Evolutionary conservation across 805 yeast species (phyloP), one percentile per base, ranked within the genome.

Genomic region (Wickerhamiella allomyrinae): DNA sequence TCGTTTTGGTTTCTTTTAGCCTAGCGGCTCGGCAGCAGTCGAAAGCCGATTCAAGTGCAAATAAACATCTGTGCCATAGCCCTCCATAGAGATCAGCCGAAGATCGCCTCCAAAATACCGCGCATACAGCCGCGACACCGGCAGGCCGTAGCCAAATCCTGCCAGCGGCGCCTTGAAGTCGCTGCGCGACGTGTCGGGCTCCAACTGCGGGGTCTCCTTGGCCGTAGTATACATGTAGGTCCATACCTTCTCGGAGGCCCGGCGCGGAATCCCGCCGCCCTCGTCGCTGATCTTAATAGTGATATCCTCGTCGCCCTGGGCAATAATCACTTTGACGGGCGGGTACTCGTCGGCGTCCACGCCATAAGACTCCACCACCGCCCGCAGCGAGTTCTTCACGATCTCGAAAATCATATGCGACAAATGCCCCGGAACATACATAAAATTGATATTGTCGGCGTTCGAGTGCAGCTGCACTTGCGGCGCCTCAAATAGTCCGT

Each of bases 341-440:
- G 95, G 94, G 57, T 77, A 84, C 43, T 70, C 67, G 47, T 82
- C 69, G 50, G 80, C 86, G 48, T 68, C 67, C 15, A 74, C 74
- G 29, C 79, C 70, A 48, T 79, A 82, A 47, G 75, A 76, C 59
- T 85, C 95, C 40, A 85, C 86, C 0, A 93, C 87, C 11, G 95
- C 95, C 29, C 95, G 65, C 42, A 85, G 66, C 15, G 93, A 80
- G 65, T 85, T 85, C 57, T 85, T 85, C 59, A 85, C 68, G 7
- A 85, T 80, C 63, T 85, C 95, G 58, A 84, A 86, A 8, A 86
- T 62, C 87, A 86, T 85, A 56, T 85, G 95, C 54, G 82, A 79
- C 57, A 85, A 69, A 63, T 85, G 95, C 10, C 94, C 94, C 2
- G 95, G 95, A 10, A 86, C 94, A 56, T 85, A 85, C 84, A 84